Evolutionary conservation across 129 eudicot genomes (phyloP).

Genomic region (Escallonia herrerae): DNA sequence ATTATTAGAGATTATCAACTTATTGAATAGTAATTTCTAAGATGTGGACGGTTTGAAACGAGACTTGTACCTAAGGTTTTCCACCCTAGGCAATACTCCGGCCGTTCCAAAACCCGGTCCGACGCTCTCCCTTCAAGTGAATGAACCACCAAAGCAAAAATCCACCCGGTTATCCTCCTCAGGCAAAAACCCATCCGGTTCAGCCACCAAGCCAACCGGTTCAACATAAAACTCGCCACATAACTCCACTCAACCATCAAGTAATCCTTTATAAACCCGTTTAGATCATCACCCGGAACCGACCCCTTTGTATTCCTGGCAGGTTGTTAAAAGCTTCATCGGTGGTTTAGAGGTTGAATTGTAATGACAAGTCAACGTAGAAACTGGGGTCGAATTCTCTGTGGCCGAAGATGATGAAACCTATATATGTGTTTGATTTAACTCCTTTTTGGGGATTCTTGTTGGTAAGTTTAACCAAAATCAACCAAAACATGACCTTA

Average conservation of each 20-base stretch:
- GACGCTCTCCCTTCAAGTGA: slow-evolving; percentile 72
- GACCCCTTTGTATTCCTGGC: slow-evolving; percentile 36
- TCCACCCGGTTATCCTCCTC: slow-evolving; percentile 53
- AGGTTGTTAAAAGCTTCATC: slow-evolving; percentile 42
- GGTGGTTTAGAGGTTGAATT: slow-evolving; percentile 39
- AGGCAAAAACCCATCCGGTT: slow-evolving; percentile 63
- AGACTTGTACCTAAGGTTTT: too few species aligned
- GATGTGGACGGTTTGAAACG: too few species aligned
- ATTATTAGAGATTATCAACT: too few species aligned
- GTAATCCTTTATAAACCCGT: slow-evolving; percentile 35
- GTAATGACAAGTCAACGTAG: slow-evolving; percentile 66
- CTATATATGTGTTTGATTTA: too few species aligned
- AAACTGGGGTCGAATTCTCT: slow-evolving; percentile 61
- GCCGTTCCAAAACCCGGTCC: slow-evolving; percentile 40
- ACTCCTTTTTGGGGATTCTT: too few species aligned
- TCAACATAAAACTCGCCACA: slow-evolving; percentile 50
- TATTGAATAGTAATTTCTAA: too few species aligned
- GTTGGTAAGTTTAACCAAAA: too few species aligned
- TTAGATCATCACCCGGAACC: slow-evolving; percentile 33
- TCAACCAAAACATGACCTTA: too few species aligned
- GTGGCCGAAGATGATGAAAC: slow-evolving; percentile 44
- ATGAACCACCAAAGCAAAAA: slow-evolving; percentile 80
- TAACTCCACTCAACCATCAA: slow-evolving; percentile 30
- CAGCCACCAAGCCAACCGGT: slow-evolving; percentile 64
- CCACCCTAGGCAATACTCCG: slow-evolving; percentile 15